Evolutionary conservation across 2,329 filamentous ascomycete species (phyloP), one percentile per base, ranked within the genome.

Genomic region (Rosellinia necatrix): DNA sequence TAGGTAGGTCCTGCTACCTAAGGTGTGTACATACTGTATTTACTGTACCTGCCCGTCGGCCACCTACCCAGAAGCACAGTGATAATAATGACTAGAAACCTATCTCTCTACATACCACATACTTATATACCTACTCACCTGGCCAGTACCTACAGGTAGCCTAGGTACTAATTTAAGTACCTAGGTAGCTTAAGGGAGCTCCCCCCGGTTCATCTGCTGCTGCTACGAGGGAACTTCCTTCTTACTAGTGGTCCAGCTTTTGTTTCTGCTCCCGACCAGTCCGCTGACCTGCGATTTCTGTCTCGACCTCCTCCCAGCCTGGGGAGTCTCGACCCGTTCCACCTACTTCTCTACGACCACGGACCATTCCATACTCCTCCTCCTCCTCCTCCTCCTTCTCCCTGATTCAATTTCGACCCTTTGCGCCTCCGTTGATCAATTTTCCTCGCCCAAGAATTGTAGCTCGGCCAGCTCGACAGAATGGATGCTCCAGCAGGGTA

Each of bases 401-500:
- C 49, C 12, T 47, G 27, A 25, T 43, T 21, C 41, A 43, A 19
- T 32, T 47, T 37, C 37, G 35, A 19, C 10, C 19, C 38, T 17
- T 12, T 4, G 19, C 7, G 27, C 22, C 15, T 47, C 37, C 32
- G 22, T 62, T 34, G 38, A 32, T 43, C 59, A 22, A 13, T 21
- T 50, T 59, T 54, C 43, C 38, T 53, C 10, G 46, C 46, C 47
- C n/a, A 32, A 51, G 32, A 38, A 47, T 43, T 25, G 32, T 34
- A 50, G 15, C 38, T 29, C 51, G 15, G 57, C 53, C 56, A 53
- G 53, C 42, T 44, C 49, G 58, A 63, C 64, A 66, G 53, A 58
- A 71, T 70, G 69, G 68, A 71, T 17, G 61, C 63, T 42, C 61
- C 67, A 55, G 65, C 64, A 63, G 64, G 65, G 70, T 72, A 66